Evolutionary conservation across 2,329 filamentous ascomycete species (phyloP).

Genomic region (Ascochyta clinopodiicola): DNA sequence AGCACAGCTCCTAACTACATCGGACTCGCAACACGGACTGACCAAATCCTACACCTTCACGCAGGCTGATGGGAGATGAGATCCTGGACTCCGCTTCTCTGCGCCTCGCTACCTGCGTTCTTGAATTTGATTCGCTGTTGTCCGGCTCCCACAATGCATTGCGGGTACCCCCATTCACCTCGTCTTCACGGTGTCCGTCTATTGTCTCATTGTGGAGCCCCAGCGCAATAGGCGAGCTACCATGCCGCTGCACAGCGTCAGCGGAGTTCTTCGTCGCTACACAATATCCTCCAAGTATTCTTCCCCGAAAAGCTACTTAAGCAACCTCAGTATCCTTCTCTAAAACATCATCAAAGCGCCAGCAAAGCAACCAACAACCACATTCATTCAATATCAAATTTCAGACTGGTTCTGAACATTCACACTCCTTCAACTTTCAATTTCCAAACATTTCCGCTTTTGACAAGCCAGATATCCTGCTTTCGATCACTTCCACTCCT

Average conservation of each 20-base stretch:
- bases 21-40: neutral
- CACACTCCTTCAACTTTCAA: conserved; percentile 19
- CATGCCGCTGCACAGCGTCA: conserved; percentile 18
- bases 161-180: conserved; percentile 25
- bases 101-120: conserved; percentile 5
- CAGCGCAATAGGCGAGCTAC: conserved; percentile 9
- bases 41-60: conserved; percentile 1
- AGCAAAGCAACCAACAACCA: conserved; percentile 15
- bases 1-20: neutral
- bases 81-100: neutral
- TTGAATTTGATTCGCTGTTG: conserved; percentile 13
- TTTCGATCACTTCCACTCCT: conserved; percentile 17
- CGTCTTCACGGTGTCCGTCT: conserved; percentile 21
- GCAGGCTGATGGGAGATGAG: neutral
- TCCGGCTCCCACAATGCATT: conserved; percentile 5
- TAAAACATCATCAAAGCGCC: conserved; percentile 19
- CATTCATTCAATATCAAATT: conserved; percentile 14
- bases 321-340: conserved; percentile 11
- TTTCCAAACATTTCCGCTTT: conserved; percentile 4
- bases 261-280: conserved; percentile 14
- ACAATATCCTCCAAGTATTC: conserved; percentile 6
- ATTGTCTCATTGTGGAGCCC: conserved; percentile 32
- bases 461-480: conserved; percentile 11
- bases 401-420: conserved; percentile 21
- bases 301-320: conserved; percentile 19